phyloP scores from a whole-genome alignment of 2,329 filamentous ascomycete species.

The Fusarium marasasianum region DNA sequence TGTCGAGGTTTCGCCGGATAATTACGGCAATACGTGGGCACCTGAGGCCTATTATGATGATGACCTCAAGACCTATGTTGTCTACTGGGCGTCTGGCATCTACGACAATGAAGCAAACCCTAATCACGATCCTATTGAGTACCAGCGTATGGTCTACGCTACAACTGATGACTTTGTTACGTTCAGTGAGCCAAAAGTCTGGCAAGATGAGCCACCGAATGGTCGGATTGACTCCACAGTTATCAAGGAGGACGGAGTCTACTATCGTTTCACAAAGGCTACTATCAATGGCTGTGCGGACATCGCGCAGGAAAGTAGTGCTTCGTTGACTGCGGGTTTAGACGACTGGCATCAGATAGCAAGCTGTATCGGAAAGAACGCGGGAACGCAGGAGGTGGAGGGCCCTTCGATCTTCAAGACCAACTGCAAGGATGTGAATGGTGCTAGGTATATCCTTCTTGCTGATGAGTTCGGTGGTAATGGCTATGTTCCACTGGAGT shows the following conservation, averaged over 20 bases:
- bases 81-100: slow-evolving; percentile 57
- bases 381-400: neutral
- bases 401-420: slow-evolving; percentile 12
- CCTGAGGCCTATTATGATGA: slow-evolving; percentile 61
- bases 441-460: neutral
- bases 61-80: slow-evolving; percentile 52
- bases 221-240: neutral
- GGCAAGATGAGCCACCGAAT: neutral
- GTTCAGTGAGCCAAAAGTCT: neutral
- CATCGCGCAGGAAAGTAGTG: neutral
- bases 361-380: slow-evolving; percentile 6
- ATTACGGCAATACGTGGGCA: slow-evolving; percentile 63
- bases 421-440: neutral
- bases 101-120: slow-evolving; percentile 44
- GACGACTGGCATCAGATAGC: neutral
- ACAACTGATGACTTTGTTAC: neutral
- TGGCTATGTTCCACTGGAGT: slow-evolving; percentile 4
- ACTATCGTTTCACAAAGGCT: slow-evolving; percentile 3
- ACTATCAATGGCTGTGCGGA: neutral
- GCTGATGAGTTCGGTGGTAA: neutral
- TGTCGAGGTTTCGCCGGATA: slow-evolving; percentile 56
- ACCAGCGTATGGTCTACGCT: neutral
- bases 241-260: neutral
- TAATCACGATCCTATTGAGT: neutral
- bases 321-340: neutral